Evolutionary conservation across 306 rosid genomes (phyloP).

Genomic region (Malus fusca): DNA sequence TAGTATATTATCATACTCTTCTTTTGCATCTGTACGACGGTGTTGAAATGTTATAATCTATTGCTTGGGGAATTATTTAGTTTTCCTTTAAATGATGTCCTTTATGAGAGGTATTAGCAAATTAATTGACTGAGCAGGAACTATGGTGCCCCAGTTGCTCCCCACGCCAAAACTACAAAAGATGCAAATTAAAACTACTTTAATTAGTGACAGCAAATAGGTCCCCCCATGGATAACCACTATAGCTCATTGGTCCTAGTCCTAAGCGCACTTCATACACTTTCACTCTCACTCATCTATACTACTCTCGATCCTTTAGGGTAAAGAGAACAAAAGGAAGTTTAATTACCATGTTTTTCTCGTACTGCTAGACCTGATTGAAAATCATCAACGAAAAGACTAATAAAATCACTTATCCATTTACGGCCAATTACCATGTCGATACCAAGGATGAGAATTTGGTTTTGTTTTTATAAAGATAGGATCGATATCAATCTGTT

Average conservation of each 20-base stretch:
- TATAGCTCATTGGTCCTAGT: neutral
- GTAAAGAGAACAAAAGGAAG: neutral
- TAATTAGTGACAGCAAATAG: constrained; percentile 18
- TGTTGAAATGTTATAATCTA: neutral
- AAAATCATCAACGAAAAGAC: too few relatives aligned
- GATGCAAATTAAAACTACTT: constrained; percentile 1
- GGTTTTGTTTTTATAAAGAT: neutral
- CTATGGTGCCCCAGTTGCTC: constrained; percentile 50
- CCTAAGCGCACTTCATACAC: constrained; percentile 17
- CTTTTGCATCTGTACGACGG: neutral
- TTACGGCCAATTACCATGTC: neutral
- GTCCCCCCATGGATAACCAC: constrained; percentile 17
- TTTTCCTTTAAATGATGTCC: constrained; percentile 1
- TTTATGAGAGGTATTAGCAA: constrained; percentile 11
- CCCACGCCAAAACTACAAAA: constrained; percentile 45
- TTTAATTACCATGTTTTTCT: neutral
- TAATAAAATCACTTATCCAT: neutral
- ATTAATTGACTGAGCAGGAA: constrained; percentile 23
- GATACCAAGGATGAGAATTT: neutral
- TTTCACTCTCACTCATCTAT: neutral
- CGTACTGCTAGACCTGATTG: too few relatives aligned
- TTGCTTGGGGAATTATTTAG: neutral
- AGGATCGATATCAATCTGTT: neutral
- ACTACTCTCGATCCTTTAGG: neutral
- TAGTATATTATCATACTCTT: neutral